These are phyloP conservation scores for Cladosporium sp. DNA, from an alignment of 2,329 filamentous ascomycete genomes.

Conservation along the genomic window DNA sequence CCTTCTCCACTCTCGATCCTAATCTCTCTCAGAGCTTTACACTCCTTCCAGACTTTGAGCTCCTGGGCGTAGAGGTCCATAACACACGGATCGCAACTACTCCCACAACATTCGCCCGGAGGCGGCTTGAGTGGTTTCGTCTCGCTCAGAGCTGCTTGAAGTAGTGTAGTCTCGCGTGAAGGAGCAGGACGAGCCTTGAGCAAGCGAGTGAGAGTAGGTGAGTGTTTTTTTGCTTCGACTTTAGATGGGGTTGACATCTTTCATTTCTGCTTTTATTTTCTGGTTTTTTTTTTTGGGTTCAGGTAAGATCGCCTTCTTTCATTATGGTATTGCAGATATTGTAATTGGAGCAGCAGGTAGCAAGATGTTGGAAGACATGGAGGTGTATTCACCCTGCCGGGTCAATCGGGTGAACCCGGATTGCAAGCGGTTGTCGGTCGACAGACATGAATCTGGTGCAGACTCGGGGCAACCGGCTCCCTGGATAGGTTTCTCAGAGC, in stretches of 20 bases:
- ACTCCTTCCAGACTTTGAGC: constrained; percentile 14
- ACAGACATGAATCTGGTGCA: no score
- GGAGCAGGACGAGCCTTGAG: constrained; percentile 14
- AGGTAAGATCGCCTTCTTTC: no score
- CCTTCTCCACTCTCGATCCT: neutral
- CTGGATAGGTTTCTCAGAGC: no score
- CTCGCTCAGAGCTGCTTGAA: neutral
- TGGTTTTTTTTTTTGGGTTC: no score
- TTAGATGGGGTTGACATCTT: neutral
- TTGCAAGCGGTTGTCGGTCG: no score
- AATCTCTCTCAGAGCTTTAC: constrained; percentile 14
- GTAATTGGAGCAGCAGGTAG: no score
- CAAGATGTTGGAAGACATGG: no score
- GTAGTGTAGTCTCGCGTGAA: neutral
- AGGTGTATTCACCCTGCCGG: no score
- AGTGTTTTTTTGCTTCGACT: constrained; percentile 8
- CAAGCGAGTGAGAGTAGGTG: constrained; percentile 10
- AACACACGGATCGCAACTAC: constrained; percentile 16
- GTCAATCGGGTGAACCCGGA: no score
- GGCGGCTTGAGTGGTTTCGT: constrained; percentile 11
- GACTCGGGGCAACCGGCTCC: no score
- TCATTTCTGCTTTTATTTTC: no score
- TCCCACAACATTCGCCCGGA: constrained; percentile 16
- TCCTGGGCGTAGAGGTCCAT: constrained; percentile 15
- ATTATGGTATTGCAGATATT: no score